Conservation (phyloP, 495 filamentous ascomycete genomes). For the Hyphodiscus hymeniophilus region DNA sequence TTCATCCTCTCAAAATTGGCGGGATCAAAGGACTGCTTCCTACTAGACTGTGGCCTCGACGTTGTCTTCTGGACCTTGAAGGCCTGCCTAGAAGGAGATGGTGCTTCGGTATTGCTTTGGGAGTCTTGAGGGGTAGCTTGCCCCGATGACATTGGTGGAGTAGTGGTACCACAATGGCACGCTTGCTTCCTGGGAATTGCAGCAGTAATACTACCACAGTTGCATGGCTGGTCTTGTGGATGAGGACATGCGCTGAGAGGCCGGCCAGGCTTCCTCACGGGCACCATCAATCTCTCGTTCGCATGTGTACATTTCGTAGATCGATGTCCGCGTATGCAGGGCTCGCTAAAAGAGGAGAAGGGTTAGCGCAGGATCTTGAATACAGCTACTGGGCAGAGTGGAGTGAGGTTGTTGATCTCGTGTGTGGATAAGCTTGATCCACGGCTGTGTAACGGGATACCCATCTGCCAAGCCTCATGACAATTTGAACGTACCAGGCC, state of each 20-base stretch:
- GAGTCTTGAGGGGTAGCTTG: neutral
- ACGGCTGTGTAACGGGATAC: slow-evolving; percentile 7
- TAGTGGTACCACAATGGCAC: slow-evolving; percentile 33
- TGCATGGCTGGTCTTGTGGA: slow-evolving; percentile 46
- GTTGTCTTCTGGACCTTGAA: slow-evolving; percentile 36
- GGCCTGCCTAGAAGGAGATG: slow-evolving; percentile 19
- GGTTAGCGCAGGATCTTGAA: slow-evolving; percentile 1
- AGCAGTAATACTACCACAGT: slow-evolving; percentile 40
- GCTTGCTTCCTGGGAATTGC: slow-evolving; percentile 43
- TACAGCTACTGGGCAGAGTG: slow-evolving; percentile 1
- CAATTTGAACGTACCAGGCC: slow-evolving; percentile 40
- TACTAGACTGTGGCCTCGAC: slow-evolving; percentile 19
- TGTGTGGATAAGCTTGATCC: slow-evolving; percentile 5
- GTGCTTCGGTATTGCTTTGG: slow-evolving; percentile 8
- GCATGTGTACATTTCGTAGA: slow-evolving; percentile 77
- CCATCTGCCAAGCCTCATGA: slow-evolving; percentile 9
- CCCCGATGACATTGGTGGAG: neutral
- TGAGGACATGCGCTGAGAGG: slow-evolving; percentile 73
- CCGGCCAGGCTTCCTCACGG: slow-evolving; percentile 72
- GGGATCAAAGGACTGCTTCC: slow-evolving; percentile 38
- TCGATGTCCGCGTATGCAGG: slow-evolving; percentile 79
- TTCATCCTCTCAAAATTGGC: slow-evolving; percentile 37
- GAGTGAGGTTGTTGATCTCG: slow-evolving; percentile 1
- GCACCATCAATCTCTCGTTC: slow-evolving; percentile 62
- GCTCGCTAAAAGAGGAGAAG: slow-evolving; percentile 45